Evolutionary conservation across 140 eudicot genomes (phyloP).

Genomic region (Ambrosia hybrid): DNA sequence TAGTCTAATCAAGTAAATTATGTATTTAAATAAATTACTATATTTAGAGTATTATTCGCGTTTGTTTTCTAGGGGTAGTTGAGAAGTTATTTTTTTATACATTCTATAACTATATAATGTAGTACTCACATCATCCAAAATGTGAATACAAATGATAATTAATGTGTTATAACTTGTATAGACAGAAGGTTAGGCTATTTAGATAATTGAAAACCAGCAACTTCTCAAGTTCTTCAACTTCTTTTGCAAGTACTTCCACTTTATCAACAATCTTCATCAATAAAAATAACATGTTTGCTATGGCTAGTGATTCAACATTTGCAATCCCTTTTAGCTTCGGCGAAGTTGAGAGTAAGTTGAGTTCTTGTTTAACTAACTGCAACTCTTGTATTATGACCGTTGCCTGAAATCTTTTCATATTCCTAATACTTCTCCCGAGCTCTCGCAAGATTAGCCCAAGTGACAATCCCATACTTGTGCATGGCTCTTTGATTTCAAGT

Average conservation of each 20-base stretch:
- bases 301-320: constrained; percentile 46
- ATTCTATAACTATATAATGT: constrained; percentile 1
- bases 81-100: neutral
- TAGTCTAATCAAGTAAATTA: too few species aligned
- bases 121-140: neutral
- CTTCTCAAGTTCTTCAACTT: constrained; percentile 65
- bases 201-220: constrained; percentile 43
- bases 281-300: constrained; percentile 53
- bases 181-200: constrained; percentile 22
- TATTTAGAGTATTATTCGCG: too few species aligned
- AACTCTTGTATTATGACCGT: constrained; percentile 44
- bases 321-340: constrained; percentile 33
- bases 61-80: neutral
- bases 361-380: constrained; percentile 48
- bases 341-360: constrained; percentile 34
- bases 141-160: neutral
- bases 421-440: constrained; percentile 59
- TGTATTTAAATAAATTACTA: too few species aligned
- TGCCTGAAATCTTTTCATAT: constrained; percentile 55
- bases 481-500: constrained; percentile 53
- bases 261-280: constrained; percentile 57
- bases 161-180: neutral
- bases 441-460: constrained; percentile 53
- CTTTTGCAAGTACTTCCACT: constrained; percentile 57
- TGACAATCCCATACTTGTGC: constrained; percentile 42